Conservation (phyloP, 208 protist species). For the Leishmania tarentolae region DNA sequence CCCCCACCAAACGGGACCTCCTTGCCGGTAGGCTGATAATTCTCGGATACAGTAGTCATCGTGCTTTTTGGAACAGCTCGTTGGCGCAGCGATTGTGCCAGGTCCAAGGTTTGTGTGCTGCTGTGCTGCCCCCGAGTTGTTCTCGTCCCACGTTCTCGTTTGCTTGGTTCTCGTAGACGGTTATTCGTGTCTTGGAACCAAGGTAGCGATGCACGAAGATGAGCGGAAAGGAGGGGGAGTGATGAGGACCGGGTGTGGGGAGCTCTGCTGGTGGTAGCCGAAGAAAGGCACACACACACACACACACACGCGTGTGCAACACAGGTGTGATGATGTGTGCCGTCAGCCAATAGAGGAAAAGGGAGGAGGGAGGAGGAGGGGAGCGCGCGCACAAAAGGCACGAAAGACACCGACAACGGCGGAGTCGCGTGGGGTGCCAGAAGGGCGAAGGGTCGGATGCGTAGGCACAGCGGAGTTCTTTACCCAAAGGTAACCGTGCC, state of each 20-base stretch:
- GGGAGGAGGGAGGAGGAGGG: neutral
- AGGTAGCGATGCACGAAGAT: no score
- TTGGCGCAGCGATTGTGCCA: no score
- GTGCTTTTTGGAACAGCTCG: no score
- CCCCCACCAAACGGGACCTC: conserved; percentile 59
- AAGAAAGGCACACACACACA: conserved; percentile 5
- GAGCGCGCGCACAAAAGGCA: neutral
- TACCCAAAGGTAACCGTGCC: neutral
- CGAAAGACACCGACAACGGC: neutral
- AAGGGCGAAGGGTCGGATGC: neutral
- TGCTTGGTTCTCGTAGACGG: neutral
- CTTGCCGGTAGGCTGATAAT: conserved; percentile 34
- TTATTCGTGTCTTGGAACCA: no score
- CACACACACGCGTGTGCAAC: neutral
- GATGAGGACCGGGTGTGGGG: no score
- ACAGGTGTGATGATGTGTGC: neutral
- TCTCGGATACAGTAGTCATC: conserved; percentile 5
- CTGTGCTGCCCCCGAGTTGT: no score
- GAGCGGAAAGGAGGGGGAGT: neutral
- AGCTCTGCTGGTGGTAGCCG: no score
- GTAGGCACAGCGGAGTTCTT: neutral
- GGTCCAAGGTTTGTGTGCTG: neutral
- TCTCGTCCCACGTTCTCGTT: neutral
- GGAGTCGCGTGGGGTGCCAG: neutral
- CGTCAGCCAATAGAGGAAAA: neutral